Evolutionary conservation across 345 rosid species (phyloP).

Genomic region (Eucalyptus regnans): DNA sequence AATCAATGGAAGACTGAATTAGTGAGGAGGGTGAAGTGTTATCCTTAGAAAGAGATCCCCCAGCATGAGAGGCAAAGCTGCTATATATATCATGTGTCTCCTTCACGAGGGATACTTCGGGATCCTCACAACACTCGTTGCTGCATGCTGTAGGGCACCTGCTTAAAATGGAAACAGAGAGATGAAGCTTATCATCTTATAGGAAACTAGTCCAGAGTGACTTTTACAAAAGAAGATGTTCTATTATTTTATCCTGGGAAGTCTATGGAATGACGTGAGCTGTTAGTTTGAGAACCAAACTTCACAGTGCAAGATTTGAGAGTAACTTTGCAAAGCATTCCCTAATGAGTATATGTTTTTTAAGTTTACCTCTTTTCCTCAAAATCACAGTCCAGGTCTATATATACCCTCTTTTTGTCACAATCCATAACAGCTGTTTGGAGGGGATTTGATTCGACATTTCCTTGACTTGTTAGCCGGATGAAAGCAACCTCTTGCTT

Average conservation of each 20-base stretch:
- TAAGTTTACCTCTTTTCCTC: conserved; percentile 43
- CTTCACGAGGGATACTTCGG: conserved; percentile 12
- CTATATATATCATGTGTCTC: conserved; percentile 37
- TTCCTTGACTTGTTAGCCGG: conserved; percentile 11
- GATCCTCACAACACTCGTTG: background rate
- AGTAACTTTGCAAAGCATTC: background rate
- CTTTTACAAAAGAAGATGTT: background rate
- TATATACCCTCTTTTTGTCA: conserved; percentile 17
- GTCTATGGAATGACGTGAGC: background rate
- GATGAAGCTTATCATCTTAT: background rate
- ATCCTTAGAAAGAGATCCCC: conserved; percentile 34
- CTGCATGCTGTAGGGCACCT: background rate
- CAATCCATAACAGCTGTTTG: conserved; percentile 16
- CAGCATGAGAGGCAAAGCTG: conserved; percentile 19
- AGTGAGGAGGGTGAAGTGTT: conserved; percentile 33
- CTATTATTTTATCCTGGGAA: background rate
- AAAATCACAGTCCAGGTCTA: conserved; percentile 40
- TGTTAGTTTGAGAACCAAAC: background rate
- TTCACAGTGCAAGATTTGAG: background rate
- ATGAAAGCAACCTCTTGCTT: conserved; percentile 10
- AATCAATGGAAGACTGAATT: conserved; percentile 33
- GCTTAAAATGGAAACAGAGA: background rate
- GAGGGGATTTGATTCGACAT: conserved; percentile 12
- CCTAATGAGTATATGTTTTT: background rate
- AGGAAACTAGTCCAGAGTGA: background rate